phyloP scores from a whole-genome alignment of 345 rosid species.

The Fremontodendron californicum region DNA sequence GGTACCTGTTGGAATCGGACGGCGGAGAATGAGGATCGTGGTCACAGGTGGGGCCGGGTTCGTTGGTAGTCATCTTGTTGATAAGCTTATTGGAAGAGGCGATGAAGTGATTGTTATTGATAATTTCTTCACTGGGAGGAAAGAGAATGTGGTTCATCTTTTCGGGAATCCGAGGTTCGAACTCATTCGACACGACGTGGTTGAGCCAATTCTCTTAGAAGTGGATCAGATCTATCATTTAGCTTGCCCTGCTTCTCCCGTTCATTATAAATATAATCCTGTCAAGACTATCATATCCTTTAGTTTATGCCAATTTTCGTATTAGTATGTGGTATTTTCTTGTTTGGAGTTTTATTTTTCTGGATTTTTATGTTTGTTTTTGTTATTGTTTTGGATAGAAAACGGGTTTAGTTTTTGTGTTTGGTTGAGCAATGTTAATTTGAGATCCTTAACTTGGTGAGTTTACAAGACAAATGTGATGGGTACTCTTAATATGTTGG shows the following conservation, averaged over 20 bases:
- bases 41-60: conserved; percentile 98
- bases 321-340: not conserved
- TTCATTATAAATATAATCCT: conserved; percentile 92
- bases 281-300: conserved; percentile 99
- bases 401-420: not conserved
- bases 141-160: conserved; percentile 80
- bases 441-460: conserved; percentile 50
- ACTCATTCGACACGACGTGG: conserved; percentile 94
- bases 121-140: conserved; percentile 94
- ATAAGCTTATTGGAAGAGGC: conserved; percentile 79
- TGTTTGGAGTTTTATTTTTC: not conserved
- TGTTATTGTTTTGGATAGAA: not conserved
- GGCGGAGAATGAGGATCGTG: conserved; percentile 69
- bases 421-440: not conserved
- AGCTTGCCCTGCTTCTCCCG: conserved; percentile 99
- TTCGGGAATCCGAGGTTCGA: conserved; percentile 86
- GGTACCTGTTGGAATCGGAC: conserved; percentile 68
- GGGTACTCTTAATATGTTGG: conserved; percentile 99
- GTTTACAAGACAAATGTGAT: conserved; percentile 94
- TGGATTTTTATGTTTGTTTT: not conserved
- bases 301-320: not conserved
- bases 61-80: conserved; percentile 96
- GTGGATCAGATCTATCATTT: conserved; percentile 99
- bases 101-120: conserved; percentile 96
- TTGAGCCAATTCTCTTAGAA: conserved; percentile 90